Conservation (phyloP, 1,139 yeast species). For the Suhomyces ambrosiae region DNA sequence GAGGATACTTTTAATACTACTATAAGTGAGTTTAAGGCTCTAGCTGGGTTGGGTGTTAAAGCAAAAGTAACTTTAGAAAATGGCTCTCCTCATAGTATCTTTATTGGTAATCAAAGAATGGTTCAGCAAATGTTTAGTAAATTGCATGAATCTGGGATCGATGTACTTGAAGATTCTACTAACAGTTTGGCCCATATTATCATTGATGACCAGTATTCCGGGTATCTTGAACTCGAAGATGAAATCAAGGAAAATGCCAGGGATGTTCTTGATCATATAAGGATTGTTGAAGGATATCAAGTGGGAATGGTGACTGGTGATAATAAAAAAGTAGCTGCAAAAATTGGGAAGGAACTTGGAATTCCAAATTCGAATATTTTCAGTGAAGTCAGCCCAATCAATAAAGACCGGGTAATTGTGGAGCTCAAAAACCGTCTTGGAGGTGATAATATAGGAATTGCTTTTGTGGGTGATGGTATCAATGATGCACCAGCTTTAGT, state of each 20-base stretch:
- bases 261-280: constrained; percentile 59
- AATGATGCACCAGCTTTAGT: constrained; percentile 96
- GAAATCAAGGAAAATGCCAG: constrained; percentile 67
- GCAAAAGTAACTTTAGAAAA: constrained; percentile 41
- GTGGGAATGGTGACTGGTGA: constrained; percentile 97
- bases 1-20: constrained; percentile 35
- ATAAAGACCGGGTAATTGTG: constrained; percentile 69
- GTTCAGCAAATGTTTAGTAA: constrained; percentile 30
- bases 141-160: constrained; percentile 14
- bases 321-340: constrained; percentile 59
- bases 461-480: constrained; percentile 96
- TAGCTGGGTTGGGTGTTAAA: constrained; percentile 72
- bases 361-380: constrained; percentile 66
- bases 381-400: constrained; percentile 76
- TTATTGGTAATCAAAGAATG: constrained; percentile 60
- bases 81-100: constrained; percentile 32
- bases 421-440: constrained; percentile 54
- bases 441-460: constrained; percentile 48
- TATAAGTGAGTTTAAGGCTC: constrained; percentile 47
- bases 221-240: constrained; percentile 70
- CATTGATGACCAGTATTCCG: constrained; percentile 60
- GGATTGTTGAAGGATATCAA: constrained; percentile 49
- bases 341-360: constrained; percentile 68
- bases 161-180: constrained; percentile 12
- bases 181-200: constrained; percentile 42